Evolutionary conservation across 306 rosid species (phyloP), one percentile per base, ranked within the genome.

Genomic region (Cucumis melo): DNA sequence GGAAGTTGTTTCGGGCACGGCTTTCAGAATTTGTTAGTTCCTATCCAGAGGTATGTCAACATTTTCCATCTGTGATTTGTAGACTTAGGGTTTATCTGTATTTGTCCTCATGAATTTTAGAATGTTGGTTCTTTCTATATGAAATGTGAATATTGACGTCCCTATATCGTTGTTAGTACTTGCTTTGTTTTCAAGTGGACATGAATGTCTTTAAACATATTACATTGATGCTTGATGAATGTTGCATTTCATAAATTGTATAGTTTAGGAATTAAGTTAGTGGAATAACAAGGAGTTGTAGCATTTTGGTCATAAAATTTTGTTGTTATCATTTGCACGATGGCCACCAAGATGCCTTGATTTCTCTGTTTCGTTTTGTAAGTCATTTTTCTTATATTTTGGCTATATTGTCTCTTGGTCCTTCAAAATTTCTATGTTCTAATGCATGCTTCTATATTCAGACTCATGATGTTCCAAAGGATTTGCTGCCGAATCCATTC

Each of bases 391-490:
- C 14, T 16, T 16, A 24, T 63, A 42, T 38, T 9, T n/a, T 10
- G 10, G 1, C 10, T 23, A 1, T 57, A 19, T 75, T 39, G 24
- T 73, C 16, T 23, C 11, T 46, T 36, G n/a, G 3, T 1, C 62
- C 32, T 67, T 77, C 23, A 6, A 38, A 8, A 36, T 44, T 70
- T 46, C 29, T 66, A 76, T 81, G 34, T 53, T 77, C 83, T 82
- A 56, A 83, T 63, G 17, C 13, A 48, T 51, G 38, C 24, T 77
- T 77, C 58, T 78, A 24, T 44, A 15, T 87, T 17, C 42, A 92
- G 97, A 89, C 61, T 79, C 78, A 78, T 78, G 96, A 90, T 82
- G 81, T 94, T 81, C 99, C 99, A 27, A 89, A 82, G 82, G 93
- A 65, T 70, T 38, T n/a, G 27, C 78, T 94, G 86, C 97, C 99